Percentiles rank a stretch among this genome's conserved stretches.
These are phyloP conservation scores for Yamadazyma takamatsuzukensis DNA, from an alignment of 805 yeast species.

Conservation along the genomic window DNA sequence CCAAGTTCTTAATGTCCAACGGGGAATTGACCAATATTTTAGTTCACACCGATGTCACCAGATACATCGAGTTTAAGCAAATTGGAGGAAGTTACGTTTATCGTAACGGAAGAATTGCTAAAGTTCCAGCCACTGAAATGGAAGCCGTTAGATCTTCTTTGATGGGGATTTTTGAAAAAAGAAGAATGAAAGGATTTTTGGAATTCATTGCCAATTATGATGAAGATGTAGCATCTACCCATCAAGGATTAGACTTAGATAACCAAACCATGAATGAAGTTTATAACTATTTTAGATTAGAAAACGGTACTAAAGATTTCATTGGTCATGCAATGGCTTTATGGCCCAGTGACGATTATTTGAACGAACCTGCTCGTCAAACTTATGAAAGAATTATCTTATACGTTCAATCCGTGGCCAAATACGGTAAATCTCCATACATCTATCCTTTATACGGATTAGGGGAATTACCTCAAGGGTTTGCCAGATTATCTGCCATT, in stretches of 20 bases:
- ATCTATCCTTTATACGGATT: conserved; percentile 93
- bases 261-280: conserved; percentile 88
- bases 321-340: conserved; percentile 99
- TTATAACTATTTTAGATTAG: conserved; percentile 84
- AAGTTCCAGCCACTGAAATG: conserved; percentile 87
- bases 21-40: conserved; percentile 95
- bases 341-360: conserved; percentile 88
- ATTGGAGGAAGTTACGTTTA: conserved; percentile 94
- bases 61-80: conserved; percentile 94
- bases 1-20: conserved; percentile 95
- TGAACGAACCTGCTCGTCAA: conserved; percentile 86
- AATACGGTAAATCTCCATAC: conserved; percentile 95
- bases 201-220: conserved; percentile 82
- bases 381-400: conserved; percentile 81
- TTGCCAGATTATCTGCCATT: conserved; percentile 93
- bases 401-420: conserved; percentile 86
- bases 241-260: conserved; percentile 83
- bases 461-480: conserved; percentile 98
- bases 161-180: conserved; percentile 94
- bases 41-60: conserved; percentile 92
- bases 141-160: conserved; percentile 90
- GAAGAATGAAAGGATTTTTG: conserved; percentile 88
- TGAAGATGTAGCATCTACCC: conserved; percentile 76
- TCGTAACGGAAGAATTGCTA: conserved; percentile 84
- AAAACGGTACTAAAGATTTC: conserved; percentile 90